Percentiles rank a stretch among this genome's conserved stretches.
These are phyloP conservation scores for Ceriops zippeliana DNA, from an alignment of 345 rosid species.

Conservation along the genomic window DNA sequence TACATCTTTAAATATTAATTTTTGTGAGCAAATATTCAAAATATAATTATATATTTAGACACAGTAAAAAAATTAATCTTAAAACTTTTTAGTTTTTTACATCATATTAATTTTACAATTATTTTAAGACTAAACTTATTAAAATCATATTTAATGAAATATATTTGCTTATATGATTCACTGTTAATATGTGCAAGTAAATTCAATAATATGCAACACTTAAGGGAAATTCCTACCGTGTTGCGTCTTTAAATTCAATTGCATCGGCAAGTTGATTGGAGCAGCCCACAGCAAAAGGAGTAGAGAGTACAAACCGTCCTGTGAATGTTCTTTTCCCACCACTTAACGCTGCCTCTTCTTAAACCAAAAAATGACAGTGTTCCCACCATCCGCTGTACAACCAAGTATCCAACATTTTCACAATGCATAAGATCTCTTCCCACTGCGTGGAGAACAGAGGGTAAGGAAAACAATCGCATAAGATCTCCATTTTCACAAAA, in stretches of 20 bases:
- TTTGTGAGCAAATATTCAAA: too few relatives aligned
- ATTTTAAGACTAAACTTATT: too few relatives aligned
- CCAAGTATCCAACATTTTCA: slow-evolving; percentile 17
- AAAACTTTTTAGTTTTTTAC: too few relatives aligned
- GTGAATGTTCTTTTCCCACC: slow-evolving; percentile 28
- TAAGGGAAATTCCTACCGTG: slow-evolving; percentile 10
- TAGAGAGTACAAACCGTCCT: slow-evolving; percentile 12
- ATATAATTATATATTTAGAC: too few relatives aligned
- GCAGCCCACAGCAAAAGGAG: slow-evolving; percentile 34
- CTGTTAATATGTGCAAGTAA: background rate
- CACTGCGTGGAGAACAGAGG: slow-evolving; percentile 23
- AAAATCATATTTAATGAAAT: background rate
- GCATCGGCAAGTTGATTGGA: slow-evolving; percentile 21
- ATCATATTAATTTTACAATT: too few relatives aligned
- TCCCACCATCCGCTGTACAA: slow-evolving; percentile 32
- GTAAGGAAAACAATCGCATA: slow-evolving; percentile 18
- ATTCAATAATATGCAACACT: background rate
- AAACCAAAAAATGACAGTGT: slow-evolving; percentile 29
- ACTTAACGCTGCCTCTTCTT: slow-evolving; percentile 41
- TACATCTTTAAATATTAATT: too few relatives aligned
- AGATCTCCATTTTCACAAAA: too few relatives aligned
- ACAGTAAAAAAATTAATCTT: too few relatives aligned
- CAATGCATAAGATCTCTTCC: slow-evolving; percentile 31
- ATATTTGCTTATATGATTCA: background rate
- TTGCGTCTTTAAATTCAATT: background rate